These are phyloP conservation scores for Epichloe hybrida DNA, from an alignment of 2,329 filamentous ascomycete species.

Conservation along the genomic window DNA sequence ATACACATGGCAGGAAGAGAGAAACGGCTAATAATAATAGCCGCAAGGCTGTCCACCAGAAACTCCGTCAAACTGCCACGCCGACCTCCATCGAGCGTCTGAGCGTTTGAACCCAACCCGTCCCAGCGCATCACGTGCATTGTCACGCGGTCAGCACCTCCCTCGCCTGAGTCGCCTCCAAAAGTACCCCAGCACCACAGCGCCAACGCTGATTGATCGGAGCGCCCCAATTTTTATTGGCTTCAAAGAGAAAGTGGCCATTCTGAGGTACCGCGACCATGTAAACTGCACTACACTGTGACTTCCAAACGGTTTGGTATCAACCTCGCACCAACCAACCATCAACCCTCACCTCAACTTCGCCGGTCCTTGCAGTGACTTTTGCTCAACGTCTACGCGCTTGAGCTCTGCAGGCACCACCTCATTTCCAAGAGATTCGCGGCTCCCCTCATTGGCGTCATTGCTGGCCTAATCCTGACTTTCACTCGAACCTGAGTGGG, in stretches of 20 bases:
- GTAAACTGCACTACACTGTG: constrained; percentile 19
- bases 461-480: constrained; percentile 26
- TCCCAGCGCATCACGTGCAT: neutral
- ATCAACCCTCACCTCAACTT: neutral
- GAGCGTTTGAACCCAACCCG: neutral
- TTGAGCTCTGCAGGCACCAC: neutral
- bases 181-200: neutral
- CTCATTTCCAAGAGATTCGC: neutral
- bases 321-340: constrained; percentile 3
- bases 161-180: too few species aligned
- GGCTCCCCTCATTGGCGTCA: constrained; percentile 19
- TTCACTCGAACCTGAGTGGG: constrained; percentile 4
- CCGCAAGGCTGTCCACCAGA: too few species aligned
- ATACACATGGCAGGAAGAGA: too few species aligned
- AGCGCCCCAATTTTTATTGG: constrained; percentile 8
- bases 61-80: too few species aligned
- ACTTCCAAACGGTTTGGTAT: constrained; percentile 14
- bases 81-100: too few species aligned
- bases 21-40: too few species aligned
- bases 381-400: neutral
- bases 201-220: constrained; percentile 1
- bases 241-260: constrained; percentile 8
- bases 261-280: constrained; percentile 20
- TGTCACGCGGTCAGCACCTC: neutral
- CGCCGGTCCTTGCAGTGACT: neutral